A percentile compares a stretch with the other conserved stretches of the same genome.
Evolutionary conservation across 192 early-diverging fungal genomes (phyloP).

Genomic region (Dissophora ornata): DNA sequence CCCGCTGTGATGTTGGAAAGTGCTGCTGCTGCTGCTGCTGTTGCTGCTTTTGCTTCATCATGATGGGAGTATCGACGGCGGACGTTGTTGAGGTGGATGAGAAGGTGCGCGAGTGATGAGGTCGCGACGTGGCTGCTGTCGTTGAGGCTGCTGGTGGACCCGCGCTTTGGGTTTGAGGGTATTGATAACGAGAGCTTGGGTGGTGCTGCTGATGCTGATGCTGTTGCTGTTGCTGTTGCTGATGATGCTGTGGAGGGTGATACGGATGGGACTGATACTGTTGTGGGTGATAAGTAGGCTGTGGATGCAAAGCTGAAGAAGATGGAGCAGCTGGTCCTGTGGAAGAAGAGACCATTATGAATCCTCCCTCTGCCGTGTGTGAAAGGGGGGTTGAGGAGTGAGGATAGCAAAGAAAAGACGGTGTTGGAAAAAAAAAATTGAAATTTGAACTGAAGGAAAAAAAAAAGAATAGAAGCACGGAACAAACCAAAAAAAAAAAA

Average conservation of each 20-base stretch:
- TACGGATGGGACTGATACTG: slow-evolving; percentile 3
- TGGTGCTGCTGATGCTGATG: slow-evolving; percentile 6
- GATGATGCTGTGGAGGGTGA: background rate
- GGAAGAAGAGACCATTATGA: slow-evolving; percentile 34
- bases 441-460: slow-evolving; percentile 2
- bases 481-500: too few relatives aligned
- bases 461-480: background rate
- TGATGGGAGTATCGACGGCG: background rate
- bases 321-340: slow-evolving; percentile 12
- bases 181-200: slow-evolving; percentile 1
- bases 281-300: slow-evolving; percentile 2
- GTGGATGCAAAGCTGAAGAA: slow-evolving; percentile 6
- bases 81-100: background rate
- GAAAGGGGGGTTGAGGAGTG: background rate
- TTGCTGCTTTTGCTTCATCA: slow-evolving; percentile 26
- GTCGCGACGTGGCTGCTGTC: background rate
- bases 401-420: background rate
- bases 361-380: too few relatives aligned
- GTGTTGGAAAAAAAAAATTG: slow-evolving; percentile 11
- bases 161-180: background rate
- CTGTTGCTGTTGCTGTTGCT: background rate
- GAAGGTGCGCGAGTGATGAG: slow-evolving; percentile 8
- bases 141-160: too few relatives aligned
- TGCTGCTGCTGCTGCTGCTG: slow-evolving; percentile 3
- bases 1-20: background rate